Evolutionary conservation across 345 rosid genomes (phyloP).

Genomic region (Raphanus sativus): DNA sequence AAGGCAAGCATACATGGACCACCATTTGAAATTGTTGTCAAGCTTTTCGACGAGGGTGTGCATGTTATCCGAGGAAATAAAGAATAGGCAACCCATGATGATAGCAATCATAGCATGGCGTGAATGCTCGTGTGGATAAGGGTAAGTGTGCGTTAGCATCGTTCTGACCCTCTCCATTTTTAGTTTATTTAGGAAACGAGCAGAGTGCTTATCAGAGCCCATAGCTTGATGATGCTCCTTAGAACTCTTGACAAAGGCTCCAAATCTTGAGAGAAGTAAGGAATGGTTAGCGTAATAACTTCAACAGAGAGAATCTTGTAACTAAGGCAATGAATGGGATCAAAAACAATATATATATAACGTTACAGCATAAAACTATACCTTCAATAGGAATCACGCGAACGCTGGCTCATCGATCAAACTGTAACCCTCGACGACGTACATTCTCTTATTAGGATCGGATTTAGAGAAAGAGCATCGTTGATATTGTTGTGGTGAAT

Average conservation of each 20-base stretch:
- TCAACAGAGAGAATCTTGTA: neutral
- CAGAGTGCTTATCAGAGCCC: constrained; percentile 58
- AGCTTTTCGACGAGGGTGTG: constrained; percentile 94
- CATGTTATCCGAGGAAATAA: constrained; percentile 95
- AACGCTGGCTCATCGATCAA: neutral
- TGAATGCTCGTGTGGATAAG: constrained; percentile 99
- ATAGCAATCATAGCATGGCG: constrained; percentile 96
- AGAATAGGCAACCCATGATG: constrained; percentile 84
- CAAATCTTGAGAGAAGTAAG: constrained; percentile 26
- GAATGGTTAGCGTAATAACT: constrained; percentile 15
- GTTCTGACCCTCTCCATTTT: constrained; percentile 91
- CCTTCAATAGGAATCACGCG: neutral
- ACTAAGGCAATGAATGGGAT: neutral
- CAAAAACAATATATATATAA: neutral
- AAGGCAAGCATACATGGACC: constrained; percentile 98
- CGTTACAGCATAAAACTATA: too few relatives aligned
- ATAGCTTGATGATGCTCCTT: constrained; percentile 31
- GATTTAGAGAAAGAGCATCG: neutral
- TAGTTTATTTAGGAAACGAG: constrained; percentile 55
- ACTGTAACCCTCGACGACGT: neutral
- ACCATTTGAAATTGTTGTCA: constrained; percentile 69
- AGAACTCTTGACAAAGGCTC: constrained; percentile 15
- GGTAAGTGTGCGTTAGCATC: constrained; percentile 74
- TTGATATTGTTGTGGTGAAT: neutral
- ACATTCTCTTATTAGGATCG: neutral